Evolutionary conservation across 2,329 filamentous ascomycete species (phyloP).

Genomic region (Aspergillus chevalieri): DNA sequence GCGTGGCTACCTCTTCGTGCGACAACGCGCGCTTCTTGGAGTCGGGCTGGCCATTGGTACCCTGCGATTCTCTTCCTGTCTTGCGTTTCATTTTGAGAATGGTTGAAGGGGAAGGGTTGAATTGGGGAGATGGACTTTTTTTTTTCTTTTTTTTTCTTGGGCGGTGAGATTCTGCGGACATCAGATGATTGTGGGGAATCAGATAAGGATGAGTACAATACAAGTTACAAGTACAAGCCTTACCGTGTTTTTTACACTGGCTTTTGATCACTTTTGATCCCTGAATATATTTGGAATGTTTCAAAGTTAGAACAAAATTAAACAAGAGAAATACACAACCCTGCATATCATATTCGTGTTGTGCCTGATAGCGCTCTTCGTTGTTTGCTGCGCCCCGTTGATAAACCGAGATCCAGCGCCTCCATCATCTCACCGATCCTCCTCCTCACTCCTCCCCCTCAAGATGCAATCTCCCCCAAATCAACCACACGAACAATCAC

Average conservation of each 20-base stretch:
- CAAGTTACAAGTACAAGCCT: constrained; percentile 3
- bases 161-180: constrained; percentile 14
- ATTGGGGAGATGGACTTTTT: constrained; percentile 2
- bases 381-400: too few relatives aligned
- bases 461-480: not conserved
- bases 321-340: too few relatives aligned
- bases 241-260: too few relatives aligned
- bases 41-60: constrained; percentile 28
- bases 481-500: not conserved
- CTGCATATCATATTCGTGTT: too few relatives aligned
- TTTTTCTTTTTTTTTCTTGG: constrained; percentile 5
- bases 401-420: too few relatives aligned
- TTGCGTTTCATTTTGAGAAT: constrained; percentile 40
- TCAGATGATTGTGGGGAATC: not conserved
- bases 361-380: too few relatives aligned
- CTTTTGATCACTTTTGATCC: too few relatives aligned
- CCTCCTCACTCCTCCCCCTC: not conserved
- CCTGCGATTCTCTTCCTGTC: constrained; percentile 24
- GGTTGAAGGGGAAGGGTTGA: not conserved
- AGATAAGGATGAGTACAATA: constrained; percentile 27
- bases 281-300: too few relatives aligned
- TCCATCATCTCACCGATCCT: too few relatives aligned
- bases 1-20: constrained; percentile 31
- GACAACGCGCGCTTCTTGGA: constrained; percentile 36
- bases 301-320: too few relatives aligned